Evolutionary conservation across 2,329 filamentous ascomycete genomes (phyloP), one percentile per base, ranked within the genome.

Genomic region (Microsporum ferrugineum): DNA sequence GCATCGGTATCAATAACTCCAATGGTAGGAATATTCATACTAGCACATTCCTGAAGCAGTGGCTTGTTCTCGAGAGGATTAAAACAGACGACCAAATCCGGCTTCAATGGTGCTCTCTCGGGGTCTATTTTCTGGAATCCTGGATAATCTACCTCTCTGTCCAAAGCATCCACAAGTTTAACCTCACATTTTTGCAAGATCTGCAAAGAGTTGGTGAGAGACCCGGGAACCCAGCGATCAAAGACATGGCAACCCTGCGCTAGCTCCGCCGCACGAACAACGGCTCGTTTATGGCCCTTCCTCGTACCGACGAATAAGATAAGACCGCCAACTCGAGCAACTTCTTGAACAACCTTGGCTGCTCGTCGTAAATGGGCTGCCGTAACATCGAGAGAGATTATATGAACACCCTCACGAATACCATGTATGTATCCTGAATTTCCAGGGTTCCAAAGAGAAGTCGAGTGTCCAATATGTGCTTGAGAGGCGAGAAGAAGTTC

Each of bases 341-440:
- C 89, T 70, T 91, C 90, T 70, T 91, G 86, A 1, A 97, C 90
- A 2, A 99, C 85, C 68, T 91, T 88, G n/a, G 91, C 90, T 3
- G 94, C 91, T 58, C 94, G 86, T n/a, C 92, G 86, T 60, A 99
- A 82, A 75, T 97, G 87, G 14, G 91, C 87, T 12, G 91, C 90
- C 36, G 89, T 97, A 63, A 85, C 82, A 72, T 99, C 94, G 2
- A 97, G 85, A 7, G 87, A 88, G 73, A 99, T 96, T 72, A 99
- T 91, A 76, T 96, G 92, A 63, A 95, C 86, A 14, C 88, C 90
- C 67, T 94, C 83, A 51, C 94, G 83, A 64, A 95, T 84, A 68
- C 94, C 94, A 72, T 89, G 91, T 72, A 99, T 97, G 77, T 97
- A 97, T 66, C 88, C 84, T 65, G 91, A 87, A 77, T 97, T 99